Conservation (phyloP, 805 yeast species). For the Ogataea degrootiae region DNA sequence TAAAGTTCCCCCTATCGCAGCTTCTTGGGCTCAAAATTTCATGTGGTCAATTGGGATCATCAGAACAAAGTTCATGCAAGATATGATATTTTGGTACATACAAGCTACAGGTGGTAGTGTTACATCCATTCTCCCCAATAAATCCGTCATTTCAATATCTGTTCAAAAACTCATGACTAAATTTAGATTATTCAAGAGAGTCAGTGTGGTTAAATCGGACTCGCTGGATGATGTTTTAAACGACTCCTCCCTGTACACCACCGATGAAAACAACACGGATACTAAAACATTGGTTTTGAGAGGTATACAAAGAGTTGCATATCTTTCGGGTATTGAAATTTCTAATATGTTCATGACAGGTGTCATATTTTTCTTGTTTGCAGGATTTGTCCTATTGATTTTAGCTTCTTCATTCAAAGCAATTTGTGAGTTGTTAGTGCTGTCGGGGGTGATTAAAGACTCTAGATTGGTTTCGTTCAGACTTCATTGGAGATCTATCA, state of each 20-base stretch:
- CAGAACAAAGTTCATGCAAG: conserved; percentile 69
- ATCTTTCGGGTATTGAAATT: conserved; percentile 76
- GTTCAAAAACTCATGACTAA: conserved; percentile 55
- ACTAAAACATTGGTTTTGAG: conserved; percentile 75
- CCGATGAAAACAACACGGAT: conserved; percentile 60
- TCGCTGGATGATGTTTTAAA: conserved; percentile 42
- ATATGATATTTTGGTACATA: conserved; percentile 86
- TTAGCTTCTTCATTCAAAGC: conserved; percentile 63
- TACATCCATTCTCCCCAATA: conserved; percentile 65
- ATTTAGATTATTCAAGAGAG: conserved; percentile 30
- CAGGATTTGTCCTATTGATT: conserved; percentile 56
- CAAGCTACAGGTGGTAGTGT: conserved; percentile 91
- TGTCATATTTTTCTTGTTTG: conserved; percentile 76
- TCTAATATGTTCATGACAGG: conserved; percentile 85
- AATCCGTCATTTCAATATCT: conserved; percentile 66
- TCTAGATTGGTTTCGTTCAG: conserved; percentile 74
- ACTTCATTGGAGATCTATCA: conserved; percentile 73
- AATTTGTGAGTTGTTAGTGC: conserved; percentile 55
- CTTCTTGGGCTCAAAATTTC: conserved; percentile 97
- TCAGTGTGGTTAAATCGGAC: conserved; percentile 37
- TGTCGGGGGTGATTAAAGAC: conserved; percentile 53
- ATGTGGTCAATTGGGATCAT: conserved; percentile 95
- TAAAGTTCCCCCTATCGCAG: conserved; percentile 91
- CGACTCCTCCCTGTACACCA: conserved; percentile 52
- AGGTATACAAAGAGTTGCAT: conserved; percentile 92